These are phyloP conservation scores for Claviceps africana DNA, from an alignment of 2,329 filamentous ascomycete genomes.

Conservation along the genomic window DNA sequence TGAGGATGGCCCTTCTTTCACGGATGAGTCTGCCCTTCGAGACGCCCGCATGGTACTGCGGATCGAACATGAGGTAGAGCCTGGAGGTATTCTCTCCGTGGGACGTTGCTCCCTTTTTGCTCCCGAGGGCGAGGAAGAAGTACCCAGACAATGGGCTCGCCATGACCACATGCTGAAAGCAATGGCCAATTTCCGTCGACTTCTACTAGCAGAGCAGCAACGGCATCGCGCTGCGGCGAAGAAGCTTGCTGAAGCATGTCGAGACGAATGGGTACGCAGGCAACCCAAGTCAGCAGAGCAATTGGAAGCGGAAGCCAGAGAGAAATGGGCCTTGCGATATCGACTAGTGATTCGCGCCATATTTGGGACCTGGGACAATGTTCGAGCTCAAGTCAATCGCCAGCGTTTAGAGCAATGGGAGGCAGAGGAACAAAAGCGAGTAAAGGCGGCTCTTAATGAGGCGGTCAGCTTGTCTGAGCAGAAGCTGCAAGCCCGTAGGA, in stretches of 20 bases:
- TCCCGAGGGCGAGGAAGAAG: constrained; percentile 59
- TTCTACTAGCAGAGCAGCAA: constrained; percentile 67
- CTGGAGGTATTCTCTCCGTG: constrained; percentile 60
- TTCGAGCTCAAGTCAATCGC: constrained; percentile 46
- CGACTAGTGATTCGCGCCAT: constrained; percentile 51
- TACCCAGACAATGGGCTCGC: constrained; percentile 69
- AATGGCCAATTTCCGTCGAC: constrained; percentile 62
- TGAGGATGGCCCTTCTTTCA: constrained; percentile 43
- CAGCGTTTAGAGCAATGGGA: constrained; percentile 48
- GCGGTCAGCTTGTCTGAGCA: constrained; percentile 59
- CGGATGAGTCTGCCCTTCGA: constrained; percentile 45
- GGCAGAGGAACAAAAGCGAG: constrained; percentile 47
- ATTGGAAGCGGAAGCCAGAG: constrained; percentile 62
- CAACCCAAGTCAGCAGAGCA: constrained; percentile 70
- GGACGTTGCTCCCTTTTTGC: constrained; percentile 58
- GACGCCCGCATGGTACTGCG: constrained; percentile 58
- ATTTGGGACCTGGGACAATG: constrained; percentile 49
- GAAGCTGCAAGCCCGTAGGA: constrained; percentile 48
- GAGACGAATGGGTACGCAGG: constrained; percentile 58
- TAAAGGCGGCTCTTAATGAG: constrained; percentile 56
- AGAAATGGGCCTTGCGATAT: constrained; percentile 53
- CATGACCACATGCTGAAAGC: constrained; percentile 74
- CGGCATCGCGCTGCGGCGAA: constrained; percentile 67
- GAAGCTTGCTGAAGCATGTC: constrained; percentile 61
- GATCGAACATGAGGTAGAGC: constrained; percentile 58